Conservation (phyloP, 495 filamentous ascomycete species). For the Neurospora sp. region DNA sequence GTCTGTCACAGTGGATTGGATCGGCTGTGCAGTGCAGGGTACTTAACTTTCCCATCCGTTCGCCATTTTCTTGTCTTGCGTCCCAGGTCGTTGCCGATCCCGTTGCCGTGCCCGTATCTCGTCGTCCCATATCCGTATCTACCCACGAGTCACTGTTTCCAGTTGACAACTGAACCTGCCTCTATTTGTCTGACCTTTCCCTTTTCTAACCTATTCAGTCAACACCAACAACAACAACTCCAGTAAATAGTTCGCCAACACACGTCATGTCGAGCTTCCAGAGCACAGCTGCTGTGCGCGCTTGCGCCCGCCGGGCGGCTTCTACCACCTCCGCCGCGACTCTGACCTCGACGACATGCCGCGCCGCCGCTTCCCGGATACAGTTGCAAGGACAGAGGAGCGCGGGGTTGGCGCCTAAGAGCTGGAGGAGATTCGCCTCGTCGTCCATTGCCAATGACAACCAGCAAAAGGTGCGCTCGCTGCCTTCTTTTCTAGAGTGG, state of each 20-base stretch:
- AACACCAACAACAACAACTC: neutral
- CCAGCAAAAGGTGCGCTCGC: constrained; percentile 51
- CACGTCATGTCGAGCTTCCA: constrained; percentile 18
- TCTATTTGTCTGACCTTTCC: neutral
- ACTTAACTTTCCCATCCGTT: neutral
- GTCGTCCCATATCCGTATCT: neutral
- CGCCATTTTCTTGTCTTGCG: neutral
- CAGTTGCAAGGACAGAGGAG: constrained; percentile 3
- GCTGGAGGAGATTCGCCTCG: constrained; percentile 27
- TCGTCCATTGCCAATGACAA: constrained; percentile 44
- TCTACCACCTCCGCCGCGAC: constrained; percentile 3
- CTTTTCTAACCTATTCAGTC: neutral
- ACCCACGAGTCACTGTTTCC: neutral
- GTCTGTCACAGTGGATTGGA: neutral
- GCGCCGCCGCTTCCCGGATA: neutral
- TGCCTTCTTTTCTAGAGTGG: neutral
- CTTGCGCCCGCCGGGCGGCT: constrained; percentile 8
- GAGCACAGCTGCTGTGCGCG: constrained; percentile 11
- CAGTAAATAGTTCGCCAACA: neutral
- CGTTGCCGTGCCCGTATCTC: neutral
- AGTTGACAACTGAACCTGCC: no score
- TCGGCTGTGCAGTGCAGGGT: neutral
- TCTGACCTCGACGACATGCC: constrained; percentile 2
- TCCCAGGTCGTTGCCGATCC: neutral
- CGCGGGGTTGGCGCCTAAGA: neutral